phyloP scores from a whole-genome alignment of 805 yeast genomes.

The Suhomyces pyralidae region DNA sequence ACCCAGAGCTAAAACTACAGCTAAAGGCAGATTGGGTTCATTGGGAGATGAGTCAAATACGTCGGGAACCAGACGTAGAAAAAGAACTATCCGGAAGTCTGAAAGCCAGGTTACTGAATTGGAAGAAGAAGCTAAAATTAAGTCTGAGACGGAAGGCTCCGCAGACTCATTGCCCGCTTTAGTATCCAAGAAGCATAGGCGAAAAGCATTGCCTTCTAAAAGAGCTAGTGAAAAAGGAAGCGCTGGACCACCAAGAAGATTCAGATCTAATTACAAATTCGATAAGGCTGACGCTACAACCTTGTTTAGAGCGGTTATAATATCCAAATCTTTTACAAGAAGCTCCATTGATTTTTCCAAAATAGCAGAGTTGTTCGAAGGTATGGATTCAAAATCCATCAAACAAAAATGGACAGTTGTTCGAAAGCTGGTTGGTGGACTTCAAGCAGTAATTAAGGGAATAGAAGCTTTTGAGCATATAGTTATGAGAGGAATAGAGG shows the following conservation, averaged over 20 bases:
- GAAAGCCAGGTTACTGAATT: neutral
- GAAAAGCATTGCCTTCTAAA: slow-evolving; percentile 13
- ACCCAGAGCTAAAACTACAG: slow-evolving; percentile 4
- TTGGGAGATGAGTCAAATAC: slow-evolving; percentile 8
- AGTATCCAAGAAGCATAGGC: slow-evolving; percentile 13
- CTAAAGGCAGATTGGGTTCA: slow-evolving; percentile 22
- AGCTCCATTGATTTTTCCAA: slow-evolving; percentile 63
- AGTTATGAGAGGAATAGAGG: slow-evolving; percentile 55
- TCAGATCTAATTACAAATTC: slow-evolving; percentile 22
- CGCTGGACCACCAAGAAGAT: slow-evolving; percentile 9
- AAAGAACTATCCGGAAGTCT: neutral
- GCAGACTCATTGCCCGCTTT: slow-evolving; percentile 8
- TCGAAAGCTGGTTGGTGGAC: slow-evolving; percentile 47
- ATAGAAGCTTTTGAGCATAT: slow-evolving; percentile 67
- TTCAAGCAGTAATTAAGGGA: slow-evolving; percentile 54
- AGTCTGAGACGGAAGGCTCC: neutral
- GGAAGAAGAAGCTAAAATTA: neutral
- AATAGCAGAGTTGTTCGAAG: slow-evolving; percentile 50
- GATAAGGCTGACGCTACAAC: slow-evolving; percentile 49
- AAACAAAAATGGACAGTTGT: slow-evolving; percentile 70
- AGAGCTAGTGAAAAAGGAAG: slow-evolving; percentile 1
- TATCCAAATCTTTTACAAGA: slow-evolving; percentile 57
- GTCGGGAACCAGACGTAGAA: slow-evolving; percentile 5
- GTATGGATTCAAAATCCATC: slow-evolving; percentile 41
- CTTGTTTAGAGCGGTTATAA: slow-evolving; percentile 62